Base-by-base conservation (phyloP, 768 basidiomycete genomes). In the Leccinum variicolor region DNA sequence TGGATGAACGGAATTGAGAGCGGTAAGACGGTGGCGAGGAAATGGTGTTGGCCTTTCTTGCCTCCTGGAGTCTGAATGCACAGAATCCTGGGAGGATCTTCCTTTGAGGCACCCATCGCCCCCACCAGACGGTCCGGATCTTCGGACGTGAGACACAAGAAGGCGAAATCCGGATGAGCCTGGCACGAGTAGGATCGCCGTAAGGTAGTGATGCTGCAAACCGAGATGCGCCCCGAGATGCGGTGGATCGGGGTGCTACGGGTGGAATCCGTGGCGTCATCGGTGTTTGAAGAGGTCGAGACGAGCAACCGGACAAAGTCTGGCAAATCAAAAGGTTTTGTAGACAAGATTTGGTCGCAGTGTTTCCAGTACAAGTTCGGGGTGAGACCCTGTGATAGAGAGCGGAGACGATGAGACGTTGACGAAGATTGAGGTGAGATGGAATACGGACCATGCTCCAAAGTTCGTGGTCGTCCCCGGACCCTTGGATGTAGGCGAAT, bases 381-480 rank as follows among this genome's bases (percentile, higher is more conserved):
- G 1, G 85, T 91, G 54, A 96, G 74, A 4, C 92, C 92, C 89
- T 92, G 62, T 43, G 36, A 25, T 39, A 36, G 15, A 26, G 51
- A 31, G 15, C 8, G 2, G 25, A 21, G 19, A 39, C 11, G 33
- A 21, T 21, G 2, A 29, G 23, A 26, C 3, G 21, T 25, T 25
- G 13, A 3, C 28, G 15, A 45, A 25, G 41, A 19, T 29, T 13
- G 29, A 46, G 36, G 28, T 2, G 50, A 53, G 47, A 36, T 48
- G 13, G 29, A 21, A 29, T 15, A 68, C 77, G 29, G 55, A 90
- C 90, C 83, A 83, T 82, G 28, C 86, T 81, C 94, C 93, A 95
- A 6, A 89, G 76, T 71, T 97, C 94, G 66, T 95, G 92, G 65
- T 98, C 96, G 65, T 98, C 96, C 0, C 94, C 96, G 0, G 90